Percentiles rank a stretch among this genome's conserved stretches.
Conservation (phyloP, 352 stramenopile genomes). For the Globisporangium uncinulatum region DNA sequence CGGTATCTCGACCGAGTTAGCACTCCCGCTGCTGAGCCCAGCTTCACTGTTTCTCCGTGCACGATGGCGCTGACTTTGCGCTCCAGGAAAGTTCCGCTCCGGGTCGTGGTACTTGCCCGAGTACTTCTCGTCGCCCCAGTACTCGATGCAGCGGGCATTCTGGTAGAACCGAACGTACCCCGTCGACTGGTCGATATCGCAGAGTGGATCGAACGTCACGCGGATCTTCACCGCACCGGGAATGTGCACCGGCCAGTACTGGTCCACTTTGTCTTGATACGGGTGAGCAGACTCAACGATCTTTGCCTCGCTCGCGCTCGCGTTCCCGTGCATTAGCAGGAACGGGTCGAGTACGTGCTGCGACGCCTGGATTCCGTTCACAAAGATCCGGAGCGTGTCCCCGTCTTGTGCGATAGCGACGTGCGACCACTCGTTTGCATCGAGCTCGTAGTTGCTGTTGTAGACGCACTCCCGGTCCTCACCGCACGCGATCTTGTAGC, state of each 20-base stretch:
- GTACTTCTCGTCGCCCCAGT: conserved; percentile 70
- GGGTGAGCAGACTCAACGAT: conserved; percentile 67
- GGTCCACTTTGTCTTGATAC: conserved; percentile 36
- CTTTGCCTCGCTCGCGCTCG: conserved; percentile 31
- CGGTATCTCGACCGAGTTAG: conserved; percentile 50
- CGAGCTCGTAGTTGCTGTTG: conserved; percentile 59
- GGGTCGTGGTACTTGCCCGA: conserved; percentile 68
- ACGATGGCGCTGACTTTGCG: conserved; percentile 47
- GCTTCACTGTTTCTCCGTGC: conserved; percentile 19
- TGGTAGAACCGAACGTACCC: conserved; percentile 75
- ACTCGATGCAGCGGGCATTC: conserved; percentile 53
- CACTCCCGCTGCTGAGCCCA: conserved; percentile 1
- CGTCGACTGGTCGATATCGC: conserved; percentile 48
- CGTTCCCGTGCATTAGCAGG: conserved; percentile 39
- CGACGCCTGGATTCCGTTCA: conserved; percentile 59
- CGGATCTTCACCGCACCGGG: conserved; percentile 65
- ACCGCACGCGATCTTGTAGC: conserved; percentile 56
- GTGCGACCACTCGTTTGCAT: conserved; percentile 58
- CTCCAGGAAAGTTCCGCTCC: conserved; percentile 67
- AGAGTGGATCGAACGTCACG: conserved; percentile 70
- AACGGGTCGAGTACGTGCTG: conserved; percentile 68
- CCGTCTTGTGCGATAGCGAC: conserved; percentile 63
- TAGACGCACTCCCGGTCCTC: conserved; percentile 55
- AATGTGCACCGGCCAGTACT: conserved; percentile 70
- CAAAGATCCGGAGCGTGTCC: conserved; percentile 50